A percentile compares a stretch with the other conserved stretches of the same genome.
These are phyloP conservation scores for Anastatica hierochuntica DNA, from an alignment of 345 rosid species.

Conservation along the genomic window DNA sequence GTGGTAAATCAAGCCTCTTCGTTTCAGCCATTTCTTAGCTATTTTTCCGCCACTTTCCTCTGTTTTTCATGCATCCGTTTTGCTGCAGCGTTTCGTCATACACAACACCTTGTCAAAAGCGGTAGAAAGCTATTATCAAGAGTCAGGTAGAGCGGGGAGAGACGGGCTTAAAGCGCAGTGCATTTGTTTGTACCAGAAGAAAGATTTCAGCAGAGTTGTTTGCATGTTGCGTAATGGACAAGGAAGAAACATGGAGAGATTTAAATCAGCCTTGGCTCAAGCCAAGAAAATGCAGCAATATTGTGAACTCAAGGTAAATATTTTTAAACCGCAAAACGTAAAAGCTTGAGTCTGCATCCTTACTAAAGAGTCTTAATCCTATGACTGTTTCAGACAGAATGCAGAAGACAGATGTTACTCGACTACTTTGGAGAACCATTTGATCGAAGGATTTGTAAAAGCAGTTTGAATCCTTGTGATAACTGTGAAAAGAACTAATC, in stretches of 20 bases:
- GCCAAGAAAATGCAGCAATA: constrained; percentile 84
- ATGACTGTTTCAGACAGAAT: constrained; percentile 44
- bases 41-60: not conserved
- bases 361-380: not conserved
- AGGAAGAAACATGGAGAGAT: constrained; percentile 51
- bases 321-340: not conserved
- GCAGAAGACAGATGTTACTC: constrained; percentile 65
- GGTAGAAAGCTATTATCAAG: constrained; percentile 90
- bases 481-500: constrained; percentile 49
- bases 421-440: constrained; percentile 73
- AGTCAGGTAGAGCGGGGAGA: constrained; percentile 89
- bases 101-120: constrained; percentile 94
- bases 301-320: constrained; percentile 71
- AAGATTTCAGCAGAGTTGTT: constrained; percentile 87
- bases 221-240: constrained; percentile 83
- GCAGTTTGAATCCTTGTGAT: constrained; percentile 63
- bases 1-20: too few species aligned
- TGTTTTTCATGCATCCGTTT: not conserved
- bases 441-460: constrained; percentile 49
- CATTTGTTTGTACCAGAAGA: constrained; percentile 74
- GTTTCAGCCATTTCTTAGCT: not conserved
- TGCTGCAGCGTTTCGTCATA: constrained; percentile 64
- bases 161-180: constrained; percentile 62
- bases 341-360: not conserved
- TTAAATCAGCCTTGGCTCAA: constrained; percentile 71